phyloP scores from a whole-genome alignment of 257 asterid species.

The Nicotiana tomentosiformis region DNA sequence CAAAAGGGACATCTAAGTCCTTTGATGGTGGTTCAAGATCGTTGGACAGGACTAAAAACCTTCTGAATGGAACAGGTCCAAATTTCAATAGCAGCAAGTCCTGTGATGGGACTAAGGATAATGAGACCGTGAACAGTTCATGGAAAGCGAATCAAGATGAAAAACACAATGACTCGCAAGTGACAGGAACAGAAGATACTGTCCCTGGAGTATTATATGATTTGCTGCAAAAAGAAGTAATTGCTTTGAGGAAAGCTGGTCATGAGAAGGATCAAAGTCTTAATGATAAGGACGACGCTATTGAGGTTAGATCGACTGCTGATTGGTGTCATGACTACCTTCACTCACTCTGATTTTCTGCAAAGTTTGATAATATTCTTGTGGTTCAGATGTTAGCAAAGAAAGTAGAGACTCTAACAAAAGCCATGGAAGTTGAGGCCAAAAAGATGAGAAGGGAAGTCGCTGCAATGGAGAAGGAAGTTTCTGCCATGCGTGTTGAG shows the following conservation, averaged over 20 bases:
- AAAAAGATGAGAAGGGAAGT: slow-evolving; percentile 98
- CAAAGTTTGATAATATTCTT: neutral
- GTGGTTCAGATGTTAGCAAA: slow-evolving; percentile 73
- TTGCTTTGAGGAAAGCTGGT: slow-evolving; percentile 81
- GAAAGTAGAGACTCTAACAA: slow-evolving; percentile 93
- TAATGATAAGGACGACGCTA: slow-evolving; percentile 96
- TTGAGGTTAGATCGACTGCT: slow-evolving; percentile 48
- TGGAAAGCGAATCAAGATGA: slow-evolving; percentile 71
- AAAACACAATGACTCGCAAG: slow-evolving; percentile 47
- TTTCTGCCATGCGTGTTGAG: slow-evolving; percentile 86
- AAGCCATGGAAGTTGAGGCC: slow-evolving; percentile 99
- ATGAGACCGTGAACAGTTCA: slow-evolving; percentile 42
- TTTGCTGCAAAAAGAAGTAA: slow-evolving; percentile 82
- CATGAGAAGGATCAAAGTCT: slow-evolving; percentile 97
- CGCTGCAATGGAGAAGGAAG: slow-evolving; percentile 99
- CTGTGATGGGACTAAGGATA: slow-evolving; percentile 79
- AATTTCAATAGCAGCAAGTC: slow-evolving; percentile 88
- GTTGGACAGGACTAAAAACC: slow-evolving; percentile 67
- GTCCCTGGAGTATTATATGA: slow-evolving; percentile 82
- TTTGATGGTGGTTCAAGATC: slow-evolving; percentile 97
- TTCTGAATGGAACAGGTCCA: slow-evolving; percentile 81
- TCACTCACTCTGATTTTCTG: neutral
- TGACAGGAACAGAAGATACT: slow-evolving; percentile 61
- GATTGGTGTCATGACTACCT: neutral
- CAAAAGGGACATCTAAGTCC: slow-evolving; percentile 96